Percentiles rank a stretch among this genome's conserved stretches.
phyloP scores from a whole-genome alignment of 345 rosid genomes.

The Dipteronia dyeriana region DNA sequence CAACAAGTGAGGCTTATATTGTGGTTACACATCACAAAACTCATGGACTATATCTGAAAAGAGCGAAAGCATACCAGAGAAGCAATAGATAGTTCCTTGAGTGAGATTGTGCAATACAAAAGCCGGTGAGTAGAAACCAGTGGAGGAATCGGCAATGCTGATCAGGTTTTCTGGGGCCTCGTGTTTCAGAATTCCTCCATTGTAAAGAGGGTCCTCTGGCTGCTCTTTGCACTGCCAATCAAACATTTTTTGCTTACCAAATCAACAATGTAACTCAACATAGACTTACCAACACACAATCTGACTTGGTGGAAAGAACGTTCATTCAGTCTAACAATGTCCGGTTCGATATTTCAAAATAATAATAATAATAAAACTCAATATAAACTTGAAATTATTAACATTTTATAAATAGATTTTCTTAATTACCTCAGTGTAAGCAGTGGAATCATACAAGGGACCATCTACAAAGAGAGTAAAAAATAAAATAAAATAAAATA shows the following conservation, averaged over 20 bases:
- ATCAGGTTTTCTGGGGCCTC: slow-evolving; percentile 15
- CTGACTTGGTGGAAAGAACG: no score
- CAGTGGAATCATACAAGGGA: slow-evolving; percentile 65
- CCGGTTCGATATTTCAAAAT: no score
- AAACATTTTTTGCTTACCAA: background rate
- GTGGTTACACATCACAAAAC: background rate
- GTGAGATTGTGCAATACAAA: slow-evolving; percentile 55
- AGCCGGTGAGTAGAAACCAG: slow-evolving; percentile 45
- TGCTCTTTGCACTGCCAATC: slow-evolving; percentile 56
- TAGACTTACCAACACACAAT: no score
- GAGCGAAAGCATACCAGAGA: slow-evolving; percentile 59
- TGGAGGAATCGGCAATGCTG: background rate
- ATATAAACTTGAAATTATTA: background rate
- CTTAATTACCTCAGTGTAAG: slow-evolving; percentile 59
- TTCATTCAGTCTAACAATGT: no score
- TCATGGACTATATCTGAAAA: no score
- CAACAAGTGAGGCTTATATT: background rate
- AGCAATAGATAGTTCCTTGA: slow-evolving; percentile 53
- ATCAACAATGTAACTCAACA: background rate
- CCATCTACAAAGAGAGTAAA: slow-evolving; percentile 41
- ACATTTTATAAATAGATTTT: no score
- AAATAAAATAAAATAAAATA: background rate
- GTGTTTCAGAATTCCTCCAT: slow-evolving; percentile 69
- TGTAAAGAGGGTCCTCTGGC: slow-evolving; percentile 67
- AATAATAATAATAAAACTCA: no score